Percentiles rank a stretch among this genome's conserved stretches.
These are phyloP conservation scores for Acrasis kona DNA, from an alignment of 78 protist genomes.

Conservation along the genomic window DNA sequence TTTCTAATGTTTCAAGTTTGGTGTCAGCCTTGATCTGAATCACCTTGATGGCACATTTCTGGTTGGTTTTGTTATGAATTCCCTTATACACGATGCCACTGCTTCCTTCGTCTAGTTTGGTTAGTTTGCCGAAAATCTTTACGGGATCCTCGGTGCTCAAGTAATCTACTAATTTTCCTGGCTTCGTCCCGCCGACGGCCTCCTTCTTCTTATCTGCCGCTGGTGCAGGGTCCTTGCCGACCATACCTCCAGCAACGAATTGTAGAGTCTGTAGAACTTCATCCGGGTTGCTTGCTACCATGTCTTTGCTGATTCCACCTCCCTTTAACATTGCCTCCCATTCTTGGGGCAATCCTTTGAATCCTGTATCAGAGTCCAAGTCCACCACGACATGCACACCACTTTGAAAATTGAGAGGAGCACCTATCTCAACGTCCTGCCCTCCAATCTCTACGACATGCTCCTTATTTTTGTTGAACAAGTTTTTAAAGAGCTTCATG, in stretches of 20 bases:
- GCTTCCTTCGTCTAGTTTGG: slow-evolving; percentile 7
- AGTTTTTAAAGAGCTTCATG: too few species aligned
- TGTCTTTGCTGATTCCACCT: background rate
- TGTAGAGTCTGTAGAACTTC: background rate
- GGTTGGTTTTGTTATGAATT: background rate
- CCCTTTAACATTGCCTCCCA: background rate
- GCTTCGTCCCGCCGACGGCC: background rate
- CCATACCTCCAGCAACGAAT: background rate
- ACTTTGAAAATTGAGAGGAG: too few species aligned
- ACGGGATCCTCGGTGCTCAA: background rate
- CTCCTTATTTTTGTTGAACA: too few species aligned
- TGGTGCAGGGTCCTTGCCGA: background rate
- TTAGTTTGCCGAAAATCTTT: background rate
- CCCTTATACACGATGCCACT: slow-evolving; percentile 19
- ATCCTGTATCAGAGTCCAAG: background rate
- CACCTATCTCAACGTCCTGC: too few species aligned
- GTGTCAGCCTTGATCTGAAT: slow-evolving; percentile 8
- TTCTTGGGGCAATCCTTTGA: background rate
- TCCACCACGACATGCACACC: too few species aligned
- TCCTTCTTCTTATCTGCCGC: background rate
- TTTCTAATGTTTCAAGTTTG: background rate
- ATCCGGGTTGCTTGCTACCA: background rate
- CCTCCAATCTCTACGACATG: too few species aligned
- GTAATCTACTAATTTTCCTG: background rate
- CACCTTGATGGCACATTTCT: slow-evolving; percentile 16